Conservation (phyloP, 108 stramenopile species). For the Aurantiochytrium sp. region DNA sequence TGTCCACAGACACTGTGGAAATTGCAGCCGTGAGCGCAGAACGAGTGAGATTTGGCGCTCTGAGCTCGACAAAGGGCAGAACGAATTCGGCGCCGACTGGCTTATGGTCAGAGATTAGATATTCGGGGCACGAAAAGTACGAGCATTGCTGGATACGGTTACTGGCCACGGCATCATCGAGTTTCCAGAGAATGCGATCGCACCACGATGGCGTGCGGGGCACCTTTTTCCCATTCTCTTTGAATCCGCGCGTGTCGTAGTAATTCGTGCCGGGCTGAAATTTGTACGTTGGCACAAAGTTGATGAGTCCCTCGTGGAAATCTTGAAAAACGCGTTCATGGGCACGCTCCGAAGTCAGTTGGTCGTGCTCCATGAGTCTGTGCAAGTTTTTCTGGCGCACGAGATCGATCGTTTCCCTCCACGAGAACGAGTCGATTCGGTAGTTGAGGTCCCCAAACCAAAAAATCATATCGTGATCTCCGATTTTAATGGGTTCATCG, state of each 20-base stretch:
- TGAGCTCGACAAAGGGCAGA: constrained; percentile 3
- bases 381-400: neutral
- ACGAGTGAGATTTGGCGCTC: neutral
- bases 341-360: neutral
- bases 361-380: neutral
- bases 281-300: neutral
- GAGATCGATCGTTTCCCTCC: neutral
- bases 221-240: neutral
- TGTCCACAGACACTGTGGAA: neutral
- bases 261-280: neutral
- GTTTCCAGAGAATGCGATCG: neutral
- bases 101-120: neutral
- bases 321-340: neutral
- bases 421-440: neutral
- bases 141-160: constrained; percentile 2
- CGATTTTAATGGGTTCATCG: neutral
- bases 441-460: constrained; percentile 4
- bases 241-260: neutral
- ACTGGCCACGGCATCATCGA: too few relatives aligned
- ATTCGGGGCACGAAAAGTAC: neutral
- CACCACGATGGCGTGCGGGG: neutral
- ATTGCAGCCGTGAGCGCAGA: neutral
- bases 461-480: neutral
- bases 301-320: neutral
- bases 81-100: neutral